Evolutionary conservation across 768 basidiomycete species (phyloP).

Genomic region (Tulasnella sp.): DNA sequence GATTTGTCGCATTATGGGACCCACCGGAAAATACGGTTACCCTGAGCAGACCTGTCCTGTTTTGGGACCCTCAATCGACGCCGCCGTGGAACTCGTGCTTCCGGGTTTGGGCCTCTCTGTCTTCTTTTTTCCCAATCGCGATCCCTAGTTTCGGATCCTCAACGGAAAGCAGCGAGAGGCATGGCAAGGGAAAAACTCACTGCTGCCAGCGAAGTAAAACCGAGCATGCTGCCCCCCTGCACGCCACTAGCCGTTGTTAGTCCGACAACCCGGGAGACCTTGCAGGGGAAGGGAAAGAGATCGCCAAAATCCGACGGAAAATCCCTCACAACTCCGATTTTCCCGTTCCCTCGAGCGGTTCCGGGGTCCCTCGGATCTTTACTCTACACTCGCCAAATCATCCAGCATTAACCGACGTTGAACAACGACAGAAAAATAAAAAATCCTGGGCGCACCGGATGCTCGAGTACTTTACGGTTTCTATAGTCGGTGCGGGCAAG

Average conservation of each 20-base stretch:
- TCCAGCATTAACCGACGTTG: not conserved
- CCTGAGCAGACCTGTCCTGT: not conserved
- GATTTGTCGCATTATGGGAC: not conserved
- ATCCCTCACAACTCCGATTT: not conserved
- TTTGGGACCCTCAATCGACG: slow-evolving; percentile 7
- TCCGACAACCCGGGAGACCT: not conserved
- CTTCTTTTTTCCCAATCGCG: not conserved
- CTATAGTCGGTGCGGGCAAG: too few relatives aligned
- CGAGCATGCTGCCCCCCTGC: too few relatives aligned
- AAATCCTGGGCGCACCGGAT: too few relatives aligned
- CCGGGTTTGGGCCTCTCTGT: too few relatives aligned
- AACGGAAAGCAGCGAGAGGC: not conserved
- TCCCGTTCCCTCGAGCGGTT: not conserved
- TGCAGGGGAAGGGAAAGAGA: not conserved
- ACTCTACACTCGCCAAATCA: not conserved
- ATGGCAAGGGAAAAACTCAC: too few relatives aligned
- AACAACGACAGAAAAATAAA: not conserved
- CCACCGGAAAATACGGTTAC: slow-evolving; percentile 10
- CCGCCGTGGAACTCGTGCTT: too few relatives aligned
- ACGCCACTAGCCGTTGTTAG: too few relatives aligned
- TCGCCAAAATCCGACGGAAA: not conserved
- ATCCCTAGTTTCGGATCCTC: not conserved
- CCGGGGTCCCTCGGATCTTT: not conserved
- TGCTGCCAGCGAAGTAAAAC: too few relatives aligned
- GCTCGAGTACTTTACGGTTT: too few relatives aligned